A percentile compares a stretch with the other conserved stretches of the same genome.
These are phyloP conservation scores for Aspergillus felis DNA, from an alignment of 2,329 filamentous ascomycete species.

Conservation along the genomic window DNA sequence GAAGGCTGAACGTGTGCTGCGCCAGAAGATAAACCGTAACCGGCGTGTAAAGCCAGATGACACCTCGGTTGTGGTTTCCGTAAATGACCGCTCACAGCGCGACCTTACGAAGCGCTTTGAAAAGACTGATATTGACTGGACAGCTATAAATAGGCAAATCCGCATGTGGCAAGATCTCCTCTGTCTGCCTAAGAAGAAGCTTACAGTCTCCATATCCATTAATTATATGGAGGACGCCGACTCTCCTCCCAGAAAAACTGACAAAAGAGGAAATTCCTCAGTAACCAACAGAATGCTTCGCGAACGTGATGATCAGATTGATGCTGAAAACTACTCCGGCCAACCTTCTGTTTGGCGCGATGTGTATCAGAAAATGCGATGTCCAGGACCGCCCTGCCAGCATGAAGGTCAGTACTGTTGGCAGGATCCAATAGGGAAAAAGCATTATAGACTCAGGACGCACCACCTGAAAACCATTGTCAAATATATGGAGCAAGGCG, in stretches of 20 bases:
- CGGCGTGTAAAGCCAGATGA: slow-evolving; percentile 21
- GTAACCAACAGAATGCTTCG: slow-evolving; percentile 23
- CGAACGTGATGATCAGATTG: slow-evolving; percentile 19
- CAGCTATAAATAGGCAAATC: slow-evolving; percentile 19
- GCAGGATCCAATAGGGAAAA: slow-evolving; percentile 30
- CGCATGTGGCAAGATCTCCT: slow-evolving; percentile 17
- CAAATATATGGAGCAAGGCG: too few relatives aligned
- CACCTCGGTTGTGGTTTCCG: slow-evolving; percentile 19
- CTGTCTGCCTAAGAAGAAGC: slow-evolving; percentile 16
- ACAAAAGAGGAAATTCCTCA: slow-evolving; percentile 19
- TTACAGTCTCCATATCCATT: slow-evolving; percentile 20
- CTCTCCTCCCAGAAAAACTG: neutral
- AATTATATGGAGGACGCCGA: slow-evolving; percentile 23
- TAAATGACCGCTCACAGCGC: slow-evolving; percentile 18
- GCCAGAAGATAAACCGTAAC: slow-evolving; percentile 15
- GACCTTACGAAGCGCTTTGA: slow-evolving; percentile 21
- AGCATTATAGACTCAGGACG: too few relatives aligned
- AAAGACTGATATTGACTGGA: slow-evolving; percentile 19
- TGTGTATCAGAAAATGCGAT: slow-evolving; percentile 31
- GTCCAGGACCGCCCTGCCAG: slow-evolving; percentile 23
- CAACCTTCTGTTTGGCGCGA: slow-evolving; percentile 25
- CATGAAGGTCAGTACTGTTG: slow-evolving; percentile 28
- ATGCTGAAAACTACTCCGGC: slow-evolving; percentile 21
- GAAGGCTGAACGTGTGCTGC: slow-evolving; percentile 12
- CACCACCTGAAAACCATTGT: too few relatives aligned